These are phyloP conservation scores for Heimioporus sp. DNA, from an alignment of 768 basidiomycete genomes.

Conservation along the genomic window DNA sequence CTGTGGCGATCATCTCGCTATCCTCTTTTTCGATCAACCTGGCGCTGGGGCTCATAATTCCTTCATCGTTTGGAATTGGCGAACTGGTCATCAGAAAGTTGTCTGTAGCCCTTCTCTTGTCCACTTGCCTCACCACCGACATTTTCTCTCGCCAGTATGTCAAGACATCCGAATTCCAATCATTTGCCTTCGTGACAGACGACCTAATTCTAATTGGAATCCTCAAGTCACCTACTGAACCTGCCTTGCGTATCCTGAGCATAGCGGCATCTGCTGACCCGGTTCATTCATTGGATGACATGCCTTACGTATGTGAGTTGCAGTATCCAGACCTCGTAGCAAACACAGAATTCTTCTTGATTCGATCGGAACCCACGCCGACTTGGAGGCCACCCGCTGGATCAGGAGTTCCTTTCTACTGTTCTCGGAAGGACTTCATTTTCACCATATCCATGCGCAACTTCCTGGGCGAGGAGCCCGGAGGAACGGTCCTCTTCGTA, in stretches of 20 bases:
- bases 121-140: neutral
- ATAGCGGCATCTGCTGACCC: slow-evolving; percentile 8
- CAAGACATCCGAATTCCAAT: slow-evolving; percentile 19
- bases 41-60: slow-evolving; percentile 3
- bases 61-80: slow-evolving; percentile 37
- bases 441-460: slow-evolving; percentile 30
- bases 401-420: slow-evolving; percentile 18
- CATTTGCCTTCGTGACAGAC: slow-evolving; percentile 36
- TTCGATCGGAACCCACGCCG: slow-evolving; percentile 34
- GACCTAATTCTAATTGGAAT: slow-evolving; percentile 24
- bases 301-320: slow-evolving; percentile 25
- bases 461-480: slow-evolving; percentile 1
- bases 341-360: slow-evolving; percentile 18
- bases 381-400: slow-evolving; percentile 19
- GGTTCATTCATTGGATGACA: slow-evolving; percentile 6
- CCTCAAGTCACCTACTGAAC: slow-evolving; percentile 1
- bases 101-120: slow-evolving; percentile 18
- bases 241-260: slow-evolving; percentile 19
- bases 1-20: slow-evolving; percentile 29
- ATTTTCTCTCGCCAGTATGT: slow-evolving; percentile 17
- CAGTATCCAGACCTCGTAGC: slow-evolving; percentile 22
- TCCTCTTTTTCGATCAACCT: slow-evolving; percentile 22
- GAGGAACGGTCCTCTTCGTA: slow-evolving; percentile 26
- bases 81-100: slow-evolving; percentile 24
- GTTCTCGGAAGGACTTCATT: slow-evolving; percentile 28